Conservation (phyloP, 2,329 filamentous ascomycete genomes). For the Fusarium cicatricum region DNA sequence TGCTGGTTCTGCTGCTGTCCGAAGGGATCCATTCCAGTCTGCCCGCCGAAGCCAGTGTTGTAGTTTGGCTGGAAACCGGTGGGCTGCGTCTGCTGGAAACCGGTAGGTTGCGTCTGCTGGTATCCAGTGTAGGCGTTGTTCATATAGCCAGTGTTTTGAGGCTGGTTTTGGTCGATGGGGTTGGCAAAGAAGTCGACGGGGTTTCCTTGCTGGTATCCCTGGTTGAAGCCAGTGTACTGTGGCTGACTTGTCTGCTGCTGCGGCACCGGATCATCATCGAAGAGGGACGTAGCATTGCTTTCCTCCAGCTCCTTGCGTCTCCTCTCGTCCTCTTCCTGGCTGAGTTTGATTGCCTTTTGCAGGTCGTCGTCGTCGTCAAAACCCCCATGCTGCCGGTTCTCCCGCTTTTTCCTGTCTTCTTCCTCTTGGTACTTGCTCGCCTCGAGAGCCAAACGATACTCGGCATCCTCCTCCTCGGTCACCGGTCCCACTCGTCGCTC, state of each 20-base stretch:
- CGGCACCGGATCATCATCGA: conserved; percentile 75
- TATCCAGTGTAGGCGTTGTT: conserved; percentile 64
- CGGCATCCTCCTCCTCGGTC: conserved; percentile 84
- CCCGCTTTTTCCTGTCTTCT: conserved; percentile 81
- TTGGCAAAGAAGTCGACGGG: conserved; percentile 98
- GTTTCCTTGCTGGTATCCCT: conserved; percentile 96
- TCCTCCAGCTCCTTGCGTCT: conserved; percentile 87
- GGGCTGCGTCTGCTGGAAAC: conserved; percentile 56
- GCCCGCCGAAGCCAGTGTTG: conserved; percentile 71
- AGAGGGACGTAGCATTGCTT: conserved; percentile 84
- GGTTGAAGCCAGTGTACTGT: conserved; percentile 90
- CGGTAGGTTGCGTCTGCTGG: conserved; percentile 57
- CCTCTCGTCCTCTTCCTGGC: conserved; percentile 92
- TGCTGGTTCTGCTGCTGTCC: conserved; percentile 58
- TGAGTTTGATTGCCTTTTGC: conserved; percentile 93
- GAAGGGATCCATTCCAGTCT: conserved; percentile 75
- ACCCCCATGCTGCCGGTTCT: conserved; percentile 62
- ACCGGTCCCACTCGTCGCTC: conserved; percentile 60
- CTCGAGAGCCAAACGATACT: conserved; percentile 90
- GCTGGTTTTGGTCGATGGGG: conserved; percentile 79
- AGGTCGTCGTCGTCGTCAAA: conserved; percentile 83
- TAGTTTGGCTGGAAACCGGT: conserved; percentile 68
- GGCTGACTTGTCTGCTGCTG: conserved; percentile 67
- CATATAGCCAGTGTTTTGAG: conserved; percentile 80
- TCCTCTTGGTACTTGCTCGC: conserved; percentile 96